Evolutionary conservation across 345 rosid species (phyloP).

Genomic region (Brassica carinata): DNA sequence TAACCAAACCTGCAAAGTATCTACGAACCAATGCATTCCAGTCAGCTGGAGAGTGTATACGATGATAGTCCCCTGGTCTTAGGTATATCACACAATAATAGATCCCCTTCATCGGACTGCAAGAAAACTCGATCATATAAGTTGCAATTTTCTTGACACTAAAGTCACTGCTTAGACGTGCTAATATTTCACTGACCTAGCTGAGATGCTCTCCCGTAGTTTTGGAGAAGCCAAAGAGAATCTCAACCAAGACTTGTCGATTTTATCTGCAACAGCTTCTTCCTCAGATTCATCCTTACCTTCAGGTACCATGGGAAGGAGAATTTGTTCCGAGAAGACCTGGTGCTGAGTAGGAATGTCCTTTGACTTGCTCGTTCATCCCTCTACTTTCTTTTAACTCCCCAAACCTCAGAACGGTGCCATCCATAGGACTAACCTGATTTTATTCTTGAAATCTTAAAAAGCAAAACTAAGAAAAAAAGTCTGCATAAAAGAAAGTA

Average conservation of each 20-base stretch:
- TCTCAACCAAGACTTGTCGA: slow-evolving; percentile 74
- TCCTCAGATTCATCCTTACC: slow-evolving; percentile 46
- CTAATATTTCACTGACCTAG: slow-evolving; percentile 46
- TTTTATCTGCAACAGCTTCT: slow-evolving; percentile 42
- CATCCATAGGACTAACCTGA: slow-evolving; percentile 97
- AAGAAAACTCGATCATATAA: slow-evolving; percentile 21
- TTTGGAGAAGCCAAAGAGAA: slow-evolving; percentile 83
- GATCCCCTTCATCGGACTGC: slow-evolving; percentile 60
- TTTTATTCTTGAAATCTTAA: slow-evolving; percentile 31
- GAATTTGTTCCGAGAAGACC: slow-evolving; percentile 85
- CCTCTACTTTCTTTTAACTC: slow-evolving; percentile 81
- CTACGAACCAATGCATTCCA: slow-evolving; percentile 63
- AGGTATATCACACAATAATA: slow-evolving; percentile 64
- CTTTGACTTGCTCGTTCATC: slow-evolving; percentile 96
- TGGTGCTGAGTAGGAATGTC: slow-evolving; percentile 75
- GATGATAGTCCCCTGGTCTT: slow-evolving; percentile 91
- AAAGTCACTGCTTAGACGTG: not conserved
- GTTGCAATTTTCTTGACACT: not conserved
- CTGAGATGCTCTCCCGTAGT: slow-evolving; percentile 54
- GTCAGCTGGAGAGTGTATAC: slow-evolving; percentile 85
- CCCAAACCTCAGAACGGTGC: slow-evolving; percentile 74
- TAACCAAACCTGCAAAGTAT: slow-evolving; percentile 78
- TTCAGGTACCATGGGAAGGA: slow-evolving; percentile 62
- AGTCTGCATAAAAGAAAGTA: slow-evolving; percentile 28
- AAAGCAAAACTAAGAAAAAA: slow-evolving; percentile 19